These are phyloP conservation scores for Diacronema lutheri DNA, from an alignment of 78 protist species.

Conservation along the genomic window DNA sequence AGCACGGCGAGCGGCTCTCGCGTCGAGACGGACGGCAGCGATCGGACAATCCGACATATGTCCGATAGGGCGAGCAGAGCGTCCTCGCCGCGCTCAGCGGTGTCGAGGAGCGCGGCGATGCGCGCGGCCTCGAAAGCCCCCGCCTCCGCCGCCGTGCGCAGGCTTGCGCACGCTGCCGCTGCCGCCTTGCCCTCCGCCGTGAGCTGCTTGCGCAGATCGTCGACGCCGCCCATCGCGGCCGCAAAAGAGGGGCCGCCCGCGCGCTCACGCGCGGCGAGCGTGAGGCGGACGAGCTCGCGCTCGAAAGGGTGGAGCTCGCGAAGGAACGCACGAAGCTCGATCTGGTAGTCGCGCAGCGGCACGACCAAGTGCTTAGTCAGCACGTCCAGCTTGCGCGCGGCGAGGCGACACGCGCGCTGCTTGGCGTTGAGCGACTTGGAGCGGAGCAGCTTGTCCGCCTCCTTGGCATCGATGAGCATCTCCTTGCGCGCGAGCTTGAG, in stretches of 20 bases:
- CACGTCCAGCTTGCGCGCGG: neutral
- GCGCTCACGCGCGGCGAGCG: too few species aligned
- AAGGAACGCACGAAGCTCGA: neutral
- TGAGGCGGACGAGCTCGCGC: neutral
- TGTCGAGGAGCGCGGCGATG: too few species aligned
- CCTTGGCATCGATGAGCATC: neutral
- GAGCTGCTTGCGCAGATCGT: too few species aligned
- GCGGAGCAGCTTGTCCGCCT: neutral
- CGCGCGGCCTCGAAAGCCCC: too few species aligned
- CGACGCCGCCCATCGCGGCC: too few species aligned
- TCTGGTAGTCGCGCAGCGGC: neutral
- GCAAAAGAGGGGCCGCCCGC: too few species aligned
- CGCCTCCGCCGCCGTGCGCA: too few species aligned
- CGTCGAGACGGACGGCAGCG: neutral
- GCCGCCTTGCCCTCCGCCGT: too few species aligned
- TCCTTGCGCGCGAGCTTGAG: neutral
- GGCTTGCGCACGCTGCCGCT: too few species aligned
- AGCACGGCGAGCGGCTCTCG: slow-evolving; percentile 1
- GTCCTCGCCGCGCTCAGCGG: too few species aligned
- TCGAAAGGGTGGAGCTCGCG: slow-evolving; percentile 6
- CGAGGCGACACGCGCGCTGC: neutral
- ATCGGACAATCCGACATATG: too few species aligned
- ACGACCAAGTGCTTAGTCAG: neutral
- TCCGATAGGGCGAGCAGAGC: too few species aligned
- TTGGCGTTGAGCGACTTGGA: neutral